Conservation (phyloP, 306 rosid species). For the Elaeagnus macrophylla region DNA sequence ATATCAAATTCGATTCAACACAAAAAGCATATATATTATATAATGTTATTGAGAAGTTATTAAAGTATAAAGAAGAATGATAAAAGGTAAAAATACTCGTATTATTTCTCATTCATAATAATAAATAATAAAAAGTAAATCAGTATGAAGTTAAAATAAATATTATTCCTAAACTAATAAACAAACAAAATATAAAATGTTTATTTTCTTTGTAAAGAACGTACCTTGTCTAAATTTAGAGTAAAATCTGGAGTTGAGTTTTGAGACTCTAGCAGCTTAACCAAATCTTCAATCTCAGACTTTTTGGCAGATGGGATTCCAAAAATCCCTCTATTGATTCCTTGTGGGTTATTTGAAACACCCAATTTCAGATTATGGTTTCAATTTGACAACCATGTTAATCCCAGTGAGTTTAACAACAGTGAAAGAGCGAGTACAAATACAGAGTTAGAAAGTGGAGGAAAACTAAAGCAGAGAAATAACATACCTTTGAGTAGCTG, state of each 20-base stretch:
- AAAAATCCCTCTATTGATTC: slow-evolving; percentile 70
- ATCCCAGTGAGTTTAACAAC: neutral
- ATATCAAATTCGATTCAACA: too few relatives aligned
- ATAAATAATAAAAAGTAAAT: too few relatives aligned
- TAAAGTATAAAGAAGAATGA: too few relatives aligned
- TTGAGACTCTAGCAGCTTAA: slow-evolving; percentile 53
- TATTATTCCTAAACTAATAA: neutral
- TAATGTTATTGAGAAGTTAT: too few relatives aligned
- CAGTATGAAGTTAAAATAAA: neutral
- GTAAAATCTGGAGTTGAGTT: slow-evolving; percentile 73
- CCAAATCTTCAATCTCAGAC: slow-evolving; percentile 54
- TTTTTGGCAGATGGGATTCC: slow-evolving; percentile 68
- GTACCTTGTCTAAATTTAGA: slow-evolving; percentile 53
- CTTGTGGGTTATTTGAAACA: slow-evolving; percentile 27
- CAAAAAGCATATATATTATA: too few relatives aligned
- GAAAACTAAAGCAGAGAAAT: neutral
- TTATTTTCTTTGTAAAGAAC: neutral
- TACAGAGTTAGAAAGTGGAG: neutral
- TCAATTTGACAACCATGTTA: slow-evolving; percentile 5
- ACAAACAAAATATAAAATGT: neutral
- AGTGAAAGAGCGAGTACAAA: too few relatives aligned
- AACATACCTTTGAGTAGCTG: slow-evolving; percentile 53
- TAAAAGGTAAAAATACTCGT: too few relatives aligned
- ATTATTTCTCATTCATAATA: too few relatives aligned
- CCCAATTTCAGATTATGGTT: slow-evolving; percentile 19